Conservation (phyloP, 1,284 basidiomycete genomes). For the Sporisorium scitamineum region DNA sequence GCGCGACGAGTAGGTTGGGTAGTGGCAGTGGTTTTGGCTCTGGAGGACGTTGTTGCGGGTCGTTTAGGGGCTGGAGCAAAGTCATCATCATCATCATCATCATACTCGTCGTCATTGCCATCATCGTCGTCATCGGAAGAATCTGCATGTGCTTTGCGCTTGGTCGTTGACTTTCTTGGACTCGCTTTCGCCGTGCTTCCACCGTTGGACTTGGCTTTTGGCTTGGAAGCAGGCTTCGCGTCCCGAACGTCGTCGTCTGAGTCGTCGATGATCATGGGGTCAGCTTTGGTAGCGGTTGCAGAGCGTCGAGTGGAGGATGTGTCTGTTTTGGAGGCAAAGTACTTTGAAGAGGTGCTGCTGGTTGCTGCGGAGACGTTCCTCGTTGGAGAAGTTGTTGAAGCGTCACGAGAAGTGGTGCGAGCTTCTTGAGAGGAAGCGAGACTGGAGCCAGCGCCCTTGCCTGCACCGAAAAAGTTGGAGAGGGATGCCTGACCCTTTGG, state of each 20-base stretch:
- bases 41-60: constrained; percentile 30
- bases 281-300: constrained; percentile 32
- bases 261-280: constrained; percentile 48
- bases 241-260: constrained; percentile 28
- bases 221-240: constrained; percentile 10
- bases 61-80: constrained; percentile 54
- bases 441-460: constrained; percentile 26
- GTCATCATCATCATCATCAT: constrained; percentile 64
- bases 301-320: constrained; percentile 10
- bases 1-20: constrained; percentile 13
- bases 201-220: background rate
- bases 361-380: constrained; percentile 3
- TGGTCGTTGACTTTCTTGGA: constrained; percentile 27
- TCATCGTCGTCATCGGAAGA: constrained; percentile 22
- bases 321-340: constrained; percentile 25
- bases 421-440: constrained; percentile 34
- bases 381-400: constrained; percentile 13
- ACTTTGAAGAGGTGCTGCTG: constrained; percentile 26
- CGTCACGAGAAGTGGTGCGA: constrained; percentile 7
- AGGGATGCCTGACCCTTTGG: constrained; percentile 56
- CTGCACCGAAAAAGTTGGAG: constrained; percentile 49
- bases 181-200: constrained; percentile 9
- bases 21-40: constrained; percentile 16
- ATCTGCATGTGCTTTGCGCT: constrained; percentile 32
- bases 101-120: constrained; percentile 28